phyloP scores from a whole-genome alignment of 1,284 basidiomycete genomes.

The Ustilago cynodontis region DNA sequence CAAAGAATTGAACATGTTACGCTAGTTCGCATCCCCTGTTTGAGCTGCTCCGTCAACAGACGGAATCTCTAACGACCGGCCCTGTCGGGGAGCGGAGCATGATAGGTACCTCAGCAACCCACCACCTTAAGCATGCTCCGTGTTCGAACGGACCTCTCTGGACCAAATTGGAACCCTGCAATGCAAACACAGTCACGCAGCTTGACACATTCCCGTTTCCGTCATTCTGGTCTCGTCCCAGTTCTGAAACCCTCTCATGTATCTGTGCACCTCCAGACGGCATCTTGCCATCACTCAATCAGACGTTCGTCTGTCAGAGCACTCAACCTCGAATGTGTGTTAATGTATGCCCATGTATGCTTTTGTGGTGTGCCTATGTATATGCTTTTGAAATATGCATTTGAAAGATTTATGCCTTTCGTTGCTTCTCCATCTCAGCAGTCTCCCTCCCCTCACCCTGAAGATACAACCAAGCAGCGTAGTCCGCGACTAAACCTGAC shows the following conservation, averaged over 20 bases:
- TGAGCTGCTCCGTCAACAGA: too few relatives aligned
- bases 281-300: neutral
- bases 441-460: neutral
- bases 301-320: neutral
- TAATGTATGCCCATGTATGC: slow-evolving; percentile 1
- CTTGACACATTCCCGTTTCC: too few relatives aligned
- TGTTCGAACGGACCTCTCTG: too few relatives aligned
- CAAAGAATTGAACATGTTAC: too few relatives aligned
- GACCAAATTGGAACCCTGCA: too few relatives aligned
- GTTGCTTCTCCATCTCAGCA: neutral
- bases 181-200: too few relatives aligned
- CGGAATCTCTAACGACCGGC: too few relatives aligned
- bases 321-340: neutral
- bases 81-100: too few relatives aligned
- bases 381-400: neutral
- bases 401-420: neutral
- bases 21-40: too few relatives aligned
- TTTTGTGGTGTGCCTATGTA: neutral
- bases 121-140: too few relatives aligned
- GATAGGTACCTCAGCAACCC: too few relatives aligned
- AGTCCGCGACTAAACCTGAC: slow-evolving; percentile 85
- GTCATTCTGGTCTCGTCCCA: neutral
- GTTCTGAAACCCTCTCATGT: neutral
- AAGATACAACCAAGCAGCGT: slow-evolving; percentile 70
- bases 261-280: neutral